phyloP scores from a whole-genome alignment of 345 rosid species.

The Moricandia moricandioides region DNA sequence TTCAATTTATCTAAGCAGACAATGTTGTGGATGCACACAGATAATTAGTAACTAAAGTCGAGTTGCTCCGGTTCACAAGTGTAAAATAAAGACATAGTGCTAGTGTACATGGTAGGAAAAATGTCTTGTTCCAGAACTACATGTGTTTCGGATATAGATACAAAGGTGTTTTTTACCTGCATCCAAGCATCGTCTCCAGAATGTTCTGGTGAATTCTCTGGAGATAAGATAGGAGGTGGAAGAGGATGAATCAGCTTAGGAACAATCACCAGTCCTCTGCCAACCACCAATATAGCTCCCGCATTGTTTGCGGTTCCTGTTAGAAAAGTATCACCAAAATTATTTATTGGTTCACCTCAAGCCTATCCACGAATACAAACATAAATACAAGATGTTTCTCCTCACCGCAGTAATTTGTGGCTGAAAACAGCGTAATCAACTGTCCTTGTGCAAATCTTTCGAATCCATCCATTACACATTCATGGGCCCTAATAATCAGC shows the following conservation, averaged over 20 bases:
- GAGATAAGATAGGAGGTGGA: conserved; percentile 93
- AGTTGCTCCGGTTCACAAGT: neutral
- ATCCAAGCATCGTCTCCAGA: conserved; percentile 85
- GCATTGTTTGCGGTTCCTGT: conserved; percentile 99
- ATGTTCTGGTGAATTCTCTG: conserved; percentile 87
- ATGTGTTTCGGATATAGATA: neutral
- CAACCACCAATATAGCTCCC: conserved; percentile 94
- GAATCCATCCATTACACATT: conserved; percentile 99
- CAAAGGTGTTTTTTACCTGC: conserved; percentile 56
- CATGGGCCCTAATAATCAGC: conserved; percentile 92
- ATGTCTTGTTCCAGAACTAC: conserved; percentile 2
- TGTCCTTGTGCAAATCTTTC: conserved; percentile 99
- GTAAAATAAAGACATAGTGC: conserved; percentile 6
- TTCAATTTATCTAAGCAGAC: neutral
- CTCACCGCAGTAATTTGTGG: conserved; percentile 97
- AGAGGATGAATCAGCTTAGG: conserved; percentile 97
- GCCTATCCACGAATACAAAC: neutral
- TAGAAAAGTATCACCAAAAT: conserved; percentile 8
- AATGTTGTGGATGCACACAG: neutral
- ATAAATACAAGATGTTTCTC: neutral
- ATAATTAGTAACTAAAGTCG: neutral
- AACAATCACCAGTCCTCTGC: conserved; percentile 92
- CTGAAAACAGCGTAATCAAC: conserved; percentile 91
- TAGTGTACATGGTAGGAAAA: neutral
- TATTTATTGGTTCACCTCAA: neutral